phyloP scores from a whole-genome alignment of 2,329 filamentous ascomycete genomes.

The Gnomoniopsis sp. region DNA sequence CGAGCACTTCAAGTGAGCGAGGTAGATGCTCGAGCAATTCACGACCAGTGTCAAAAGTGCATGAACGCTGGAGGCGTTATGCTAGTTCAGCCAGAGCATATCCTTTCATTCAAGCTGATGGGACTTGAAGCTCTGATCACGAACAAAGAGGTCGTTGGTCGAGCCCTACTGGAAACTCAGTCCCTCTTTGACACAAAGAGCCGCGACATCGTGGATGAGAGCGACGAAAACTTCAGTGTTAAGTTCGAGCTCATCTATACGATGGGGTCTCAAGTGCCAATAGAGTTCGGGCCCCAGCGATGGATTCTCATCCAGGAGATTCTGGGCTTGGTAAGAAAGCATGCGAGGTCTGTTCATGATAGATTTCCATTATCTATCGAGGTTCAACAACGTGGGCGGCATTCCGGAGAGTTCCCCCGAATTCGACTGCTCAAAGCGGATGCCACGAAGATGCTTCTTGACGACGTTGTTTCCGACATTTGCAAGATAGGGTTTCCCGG shows the following conservation, averaged over 20 bases:
- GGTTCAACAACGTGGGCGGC: constrained; percentile 23
- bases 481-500: constrained; percentile 37
- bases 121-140: constrained; percentile 46
- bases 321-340: constrained; percentile 37
- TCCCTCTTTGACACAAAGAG: constrained; percentile 39
- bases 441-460: constrained; percentile 29
- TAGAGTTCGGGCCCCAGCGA: constrained; percentile 51
- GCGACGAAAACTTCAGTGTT: constrained; percentile 59
- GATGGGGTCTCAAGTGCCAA: constrained; percentile 46
- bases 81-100: constrained; percentile 60
- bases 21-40: constrained; percentile 32
- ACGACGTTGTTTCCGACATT: constrained; percentile 34
- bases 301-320: constrained; percentile 56
- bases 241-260: constrained; percentile 64
- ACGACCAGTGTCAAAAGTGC: constrained; percentile 41
- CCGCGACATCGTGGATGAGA: constrained; percentile 62
- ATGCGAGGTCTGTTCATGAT: constrained; percentile 27
- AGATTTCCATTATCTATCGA: constrained; percentile 40
- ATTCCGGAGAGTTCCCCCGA: constrained; percentile 40
- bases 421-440: constrained; percentile 42
- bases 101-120: constrained; percentile 62
- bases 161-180: constrained; percentile 37
- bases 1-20: constrained; percentile 37
- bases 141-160: constrained; percentile 27
- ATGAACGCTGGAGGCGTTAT: constrained; percentile 50